Base-by-base conservation (phyloP, 139 green algal genomes). In the Haematococcus lacustris region DNA sequence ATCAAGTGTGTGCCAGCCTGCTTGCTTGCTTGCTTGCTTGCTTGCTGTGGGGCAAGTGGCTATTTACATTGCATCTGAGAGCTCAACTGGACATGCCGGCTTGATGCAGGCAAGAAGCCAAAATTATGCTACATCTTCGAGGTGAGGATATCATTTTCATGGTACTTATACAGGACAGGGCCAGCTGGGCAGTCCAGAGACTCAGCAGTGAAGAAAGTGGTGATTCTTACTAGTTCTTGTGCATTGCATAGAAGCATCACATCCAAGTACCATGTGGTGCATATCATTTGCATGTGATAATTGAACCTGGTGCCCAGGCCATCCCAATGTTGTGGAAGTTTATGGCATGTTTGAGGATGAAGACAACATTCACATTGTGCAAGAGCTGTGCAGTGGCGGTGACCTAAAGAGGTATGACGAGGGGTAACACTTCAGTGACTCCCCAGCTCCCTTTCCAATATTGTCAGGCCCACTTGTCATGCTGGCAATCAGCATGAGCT, bases 311-410 rank as follows among this genome's bases (percentile, higher is more conserved):
- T 53, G 17, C 21, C 38, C 64, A 70, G 64, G 77, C 4, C 87
- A 94, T 76, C 65, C 73, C 23, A 92, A 95, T 84, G 82, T 97
- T 57, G 88, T 91, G 1, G 69, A 76, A 47, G 78, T 89, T 13
- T 81, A 81, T 51, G 90, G 79, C 23, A 76, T 87, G 30, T 94
- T 83, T 64, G 91, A 97, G 75, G 89, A 96, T 65, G 87, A 92
- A 17, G 43, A 74, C 1, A 47, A 86, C 64, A 75, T 96, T 0
- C 85, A 94, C 78, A 87, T 97, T 60, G 79, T 97, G n/a, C 88
- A 93, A 83, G 90, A 97, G 83, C 76, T 78, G 26, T 97, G 91
- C 84, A 71, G 68, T 25, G 73, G 59, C 30, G 67, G 67, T 25
- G 67, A 72, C 67, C 41, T 72, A 5, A 40, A 63, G 47, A 63